phyloP scores from a whole-genome alignment of 1,284 basidiomycete genomes.

The Anthracocystis panici-leucophaei region DNA sequence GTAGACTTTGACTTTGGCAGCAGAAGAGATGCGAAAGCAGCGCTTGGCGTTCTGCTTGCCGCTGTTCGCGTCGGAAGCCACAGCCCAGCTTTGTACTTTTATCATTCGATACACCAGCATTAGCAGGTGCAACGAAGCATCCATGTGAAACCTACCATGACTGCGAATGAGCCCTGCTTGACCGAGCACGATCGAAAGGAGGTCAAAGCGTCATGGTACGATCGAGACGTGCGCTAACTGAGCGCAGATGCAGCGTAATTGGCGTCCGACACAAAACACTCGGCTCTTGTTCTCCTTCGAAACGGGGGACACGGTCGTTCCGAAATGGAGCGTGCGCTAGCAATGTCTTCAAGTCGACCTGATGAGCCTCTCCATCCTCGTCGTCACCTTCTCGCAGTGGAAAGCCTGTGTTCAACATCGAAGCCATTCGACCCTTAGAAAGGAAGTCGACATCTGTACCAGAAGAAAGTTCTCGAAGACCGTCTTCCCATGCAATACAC shows the following conservation, averaged over 20 bases:
- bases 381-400: no score
- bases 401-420: not conserved
- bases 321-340: no score
- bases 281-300: no score
- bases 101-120: constrained; percentile 1
- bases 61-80: not conserved
- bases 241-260: no score
- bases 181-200: no score
- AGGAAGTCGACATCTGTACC: not conserved
- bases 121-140: not conserved
- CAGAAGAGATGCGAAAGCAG: not conserved
- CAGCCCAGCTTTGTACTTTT: not conserved
- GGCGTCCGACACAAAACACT: no score
- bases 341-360: no score
- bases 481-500: not conserved
- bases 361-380: no score
- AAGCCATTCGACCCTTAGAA: not conserved
- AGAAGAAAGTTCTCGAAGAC: not conserved
- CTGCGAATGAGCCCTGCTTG: no score
- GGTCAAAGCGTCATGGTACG: no score
- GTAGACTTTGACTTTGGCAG: not conserved
- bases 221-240: no score
- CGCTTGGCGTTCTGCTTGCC: not conserved
- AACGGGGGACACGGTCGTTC: no score
- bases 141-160: not conserved